These are phyloP conservation scores for Vitellaria paradoxa DNA, from an alignment of 179 eudicot species.

Conservation along the genomic window DNA sequence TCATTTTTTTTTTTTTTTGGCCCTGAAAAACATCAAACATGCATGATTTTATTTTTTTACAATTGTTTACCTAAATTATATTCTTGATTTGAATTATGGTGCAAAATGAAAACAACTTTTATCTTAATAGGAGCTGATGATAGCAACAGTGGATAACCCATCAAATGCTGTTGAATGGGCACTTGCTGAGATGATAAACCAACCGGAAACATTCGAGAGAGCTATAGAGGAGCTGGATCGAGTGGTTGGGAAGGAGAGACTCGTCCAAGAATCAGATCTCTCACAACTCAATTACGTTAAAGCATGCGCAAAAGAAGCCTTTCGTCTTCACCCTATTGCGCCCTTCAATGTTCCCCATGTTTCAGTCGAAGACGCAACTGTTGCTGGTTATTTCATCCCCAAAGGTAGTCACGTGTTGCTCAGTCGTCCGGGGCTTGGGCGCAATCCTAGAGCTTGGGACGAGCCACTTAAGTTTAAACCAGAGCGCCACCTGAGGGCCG, in stretches of 20 bases:
- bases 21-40: too few relatives aligned
- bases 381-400: constrained; percentile 22
- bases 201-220: not conserved
- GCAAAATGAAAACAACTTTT: not conserved
- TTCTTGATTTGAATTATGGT: too few relatives aligned
- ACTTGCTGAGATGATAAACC: constrained; percentile 27
- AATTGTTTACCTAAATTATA: too few relatives aligned
- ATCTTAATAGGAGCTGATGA: constrained; percentile 13
- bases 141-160: constrained; percentile 29
- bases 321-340: constrained; percentile 23
- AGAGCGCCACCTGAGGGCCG: constrained; percentile 19
- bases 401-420: constrained; percentile 25
- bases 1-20: too few relatives aligned
- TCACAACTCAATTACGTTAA: constrained; percentile 25
- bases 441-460: constrained; percentile 24
- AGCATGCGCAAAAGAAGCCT: constrained; percentile 18
- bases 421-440: constrained; percentile 21
- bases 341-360: constrained; percentile 26
- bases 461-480: constrained; percentile 19
- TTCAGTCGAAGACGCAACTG: not conserved
- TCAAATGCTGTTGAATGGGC: constrained; percentile 20
- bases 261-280: constrained; percentile 24
- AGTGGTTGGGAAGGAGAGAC: constrained; percentile 19
- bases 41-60: too few relatives aligned
- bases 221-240: constrained; percentile 19